A percentile compares a stretch with the other conserved stretches of the same genome.
phyloP scores from a whole-genome alignment of 2,329 filamentous ascomycete species.

The Mariannaea elegans region DNA sequence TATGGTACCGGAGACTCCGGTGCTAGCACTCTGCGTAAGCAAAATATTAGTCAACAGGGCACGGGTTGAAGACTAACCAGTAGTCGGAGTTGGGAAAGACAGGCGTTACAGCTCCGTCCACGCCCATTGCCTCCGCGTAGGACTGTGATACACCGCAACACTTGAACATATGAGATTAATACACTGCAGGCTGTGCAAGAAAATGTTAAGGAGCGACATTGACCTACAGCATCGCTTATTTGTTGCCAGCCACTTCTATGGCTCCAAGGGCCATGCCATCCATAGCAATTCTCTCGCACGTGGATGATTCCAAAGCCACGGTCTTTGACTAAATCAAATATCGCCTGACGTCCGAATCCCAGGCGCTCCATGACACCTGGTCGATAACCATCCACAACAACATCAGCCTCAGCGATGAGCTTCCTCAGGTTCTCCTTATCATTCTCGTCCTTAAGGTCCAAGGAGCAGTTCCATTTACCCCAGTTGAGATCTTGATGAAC shows the following conservation, averaged over 20 bases:
- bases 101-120: slow-evolving; percentile 41
- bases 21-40: too few species aligned
- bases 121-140: slow-evolving; percentile 54
- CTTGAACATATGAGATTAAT: too few species aligned
- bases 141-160: slow-evolving; percentile 55
- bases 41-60: too few species aligned
- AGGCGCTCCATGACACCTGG: slow-evolving; percentile 57
- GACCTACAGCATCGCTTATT: slow-evolving; percentile 55
- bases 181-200: too few species aligned
- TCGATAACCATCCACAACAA: slow-evolving; percentile 60
- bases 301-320: slow-evolving; percentile 44
- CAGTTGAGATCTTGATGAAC: slow-evolving; percentile 57
- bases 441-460: slow-evolving; percentile 49
- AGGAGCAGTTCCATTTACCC: slow-evolving; percentile 58
- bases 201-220: too few species aligned
- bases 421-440: slow-evolving; percentile 30
- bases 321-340: slow-evolving; percentile 28
- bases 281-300: slow-evolving; percentile 62
- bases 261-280: slow-evolving; percentile 58
- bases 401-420: slow-evolving; percentile 58
- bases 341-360: slow-evolving; percentile 53
- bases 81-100: slow-evolving; percentile 45
- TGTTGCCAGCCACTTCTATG: slow-evolving; percentile 62
- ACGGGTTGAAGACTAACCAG: too few species aligned
- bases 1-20: neutral